Conservation (phyloP, 805 yeast species). For the Saccharomycopsis sp. region DNA sequence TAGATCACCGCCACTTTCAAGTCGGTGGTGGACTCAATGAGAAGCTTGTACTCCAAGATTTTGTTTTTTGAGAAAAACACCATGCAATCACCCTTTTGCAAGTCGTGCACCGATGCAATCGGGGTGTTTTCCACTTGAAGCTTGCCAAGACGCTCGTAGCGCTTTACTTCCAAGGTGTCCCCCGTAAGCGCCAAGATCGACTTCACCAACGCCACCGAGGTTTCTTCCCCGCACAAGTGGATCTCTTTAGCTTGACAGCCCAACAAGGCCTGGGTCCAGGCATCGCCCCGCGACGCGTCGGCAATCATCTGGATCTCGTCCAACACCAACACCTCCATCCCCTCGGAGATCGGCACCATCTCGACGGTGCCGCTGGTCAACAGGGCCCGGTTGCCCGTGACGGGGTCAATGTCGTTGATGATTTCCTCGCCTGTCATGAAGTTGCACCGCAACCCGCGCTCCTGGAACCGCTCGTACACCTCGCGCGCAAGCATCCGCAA, state of each 20-base stretch:
- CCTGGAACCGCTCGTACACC: slow-evolving; percentile 71
- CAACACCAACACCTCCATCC: slow-evolving; percentile 79
- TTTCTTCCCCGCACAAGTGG: slow-evolving; percentile 89
- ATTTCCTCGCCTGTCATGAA: slow-evolving; percentile 95
- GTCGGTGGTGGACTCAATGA: slow-evolving; percentile 55
- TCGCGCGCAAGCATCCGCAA: slow-evolving; percentile 85
- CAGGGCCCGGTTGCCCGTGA: slow-evolving; percentile 60
- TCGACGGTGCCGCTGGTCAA: slow-evolving; percentile 86
- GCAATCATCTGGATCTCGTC: slow-evolving; percentile 96
- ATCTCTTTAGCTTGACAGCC: slow-evolving; percentile 82
- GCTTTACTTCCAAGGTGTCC: slow-evolving; percentile 63
- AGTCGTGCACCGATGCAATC: slow-evolving; percentile 26
- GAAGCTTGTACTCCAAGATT: slow-evolving; percentile 59
- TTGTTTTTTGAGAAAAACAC: slow-evolving; percentile 74
- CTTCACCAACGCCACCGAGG: slow-evolving; percentile 62
- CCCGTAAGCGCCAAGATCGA: slow-evolving; percentile 62
- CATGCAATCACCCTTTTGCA: slow-evolving; percentile 76
- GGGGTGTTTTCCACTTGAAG: slow-evolving; percentile 42
- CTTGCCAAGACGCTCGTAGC: slow-evolving; percentile 68
- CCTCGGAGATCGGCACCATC: slow-evolving; percentile 65
- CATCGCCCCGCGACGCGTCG: slow-evolving; percentile 74
- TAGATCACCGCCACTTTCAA: slow-evolving; percentile 80
- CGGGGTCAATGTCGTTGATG: slow-evolving; percentile 48
- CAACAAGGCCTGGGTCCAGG: slow-evolving; percentile 87
- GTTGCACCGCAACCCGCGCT: slow-evolving; percentile 63